Evolutionary conservation across 2,329 filamentous ascomycete species (phyloP), one percentile per base, ranked within the genome.

Genomic region (Coniella lustricola): DNA sequence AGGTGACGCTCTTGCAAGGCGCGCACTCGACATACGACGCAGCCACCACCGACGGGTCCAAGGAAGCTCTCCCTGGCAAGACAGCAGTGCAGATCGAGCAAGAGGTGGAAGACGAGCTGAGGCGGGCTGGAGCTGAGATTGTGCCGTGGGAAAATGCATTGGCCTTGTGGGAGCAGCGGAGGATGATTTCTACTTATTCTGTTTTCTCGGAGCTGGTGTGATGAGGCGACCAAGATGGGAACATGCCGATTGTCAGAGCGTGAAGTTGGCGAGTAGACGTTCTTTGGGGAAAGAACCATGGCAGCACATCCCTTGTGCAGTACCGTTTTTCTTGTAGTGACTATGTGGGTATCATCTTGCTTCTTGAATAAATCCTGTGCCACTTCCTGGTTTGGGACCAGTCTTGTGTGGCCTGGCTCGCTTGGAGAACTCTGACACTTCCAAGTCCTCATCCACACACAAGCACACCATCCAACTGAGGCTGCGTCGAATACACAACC

Each of bases 11-110:
- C 10, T 49, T 64, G 18, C 50, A 54, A 3, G 62, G 60, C 4
- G 62, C 62, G 7, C 62, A 65, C 31, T 65, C 62, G 13, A 65
- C 62, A 0, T 65, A 65, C 36, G 49, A 61, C 44, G 31, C n/a
- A 3, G 7, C 48, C 42, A 4, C 51, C 45, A 5, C 25, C 10
- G 25, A 29, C 5, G 25, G 5, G 25, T 29, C 25, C 10, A 29
- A 29, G 5, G 25, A 10, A n/a, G n/a, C n/a, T n/a, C n/a, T n/a
- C n/a, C n/a, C n/a, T 10, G 25, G 25, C 3, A 57, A 55, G 49
- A 51, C 57, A 13, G 62, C 60, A 0, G 46, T 42, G 2, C 55
- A 63, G 7, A 59, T 62, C 39, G 62, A 64, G 50, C 48, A 39
- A 8, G 55, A 55, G 17, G 56, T 64, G 14, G 62, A 65, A 37